phyloP scores from a whole-genome alignment of 2,329 filamentous ascomycete genomes.

The Talaromyces piceae region DNA sequence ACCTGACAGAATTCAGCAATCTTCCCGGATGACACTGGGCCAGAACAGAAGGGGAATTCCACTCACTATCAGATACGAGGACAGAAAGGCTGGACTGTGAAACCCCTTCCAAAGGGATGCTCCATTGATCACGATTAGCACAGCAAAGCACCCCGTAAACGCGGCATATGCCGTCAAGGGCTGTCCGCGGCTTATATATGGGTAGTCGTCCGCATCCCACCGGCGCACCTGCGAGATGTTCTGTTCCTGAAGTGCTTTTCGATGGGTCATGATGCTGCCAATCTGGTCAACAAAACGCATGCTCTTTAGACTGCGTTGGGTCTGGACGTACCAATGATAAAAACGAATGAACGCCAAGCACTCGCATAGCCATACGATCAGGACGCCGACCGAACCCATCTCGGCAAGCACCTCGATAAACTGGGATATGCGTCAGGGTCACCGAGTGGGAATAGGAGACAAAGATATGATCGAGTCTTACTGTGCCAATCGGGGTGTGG shows the following conservation, averaged over 20 bases:
- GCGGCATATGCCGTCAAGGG: slow-evolving; percentile 31
- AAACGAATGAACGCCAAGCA: slow-evolving; percentile 36
- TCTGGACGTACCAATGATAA: slow-evolving; percentile 25
- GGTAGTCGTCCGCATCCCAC: slow-evolving; percentile 24
- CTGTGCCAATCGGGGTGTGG: slow-evolving; percentile 12
- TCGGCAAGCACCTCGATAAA: slow-evolving; percentile 34
- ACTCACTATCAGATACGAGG: slow-evolving; percentile 34
- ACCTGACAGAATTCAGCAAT: no score
- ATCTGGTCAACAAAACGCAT: background rate
- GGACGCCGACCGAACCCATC: slow-evolving; percentile 28
- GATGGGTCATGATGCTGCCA: slow-evolving; percentile 5
- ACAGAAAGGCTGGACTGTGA: slow-evolving; percentile 28
- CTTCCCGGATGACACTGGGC: no score
- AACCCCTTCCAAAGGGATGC: slow-evolving; percentile 32
- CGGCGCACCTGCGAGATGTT: slow-evolving; percentile 8
- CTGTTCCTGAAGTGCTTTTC: slow-evolving; percentile 6
- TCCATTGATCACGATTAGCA: slow-evolving; percentile 28
- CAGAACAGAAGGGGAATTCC: background rate
- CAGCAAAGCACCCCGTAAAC: slow-evolving; percentile 28
- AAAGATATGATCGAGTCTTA: slow-evolving; percentile 4
- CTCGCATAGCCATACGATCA: slow-evolving; percentile 37
- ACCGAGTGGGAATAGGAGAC: background rate
- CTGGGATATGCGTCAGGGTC: slow-evolving; percentile 15
- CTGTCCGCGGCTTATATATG: slow-evolving; percentile 34
- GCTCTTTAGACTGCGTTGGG: background rate